These are phyloP conservation scores for Beauveria caledonica DNA, from an alignment of 2,329 filamentous ascomycete species.

Conservation along the genomic window DNA sequence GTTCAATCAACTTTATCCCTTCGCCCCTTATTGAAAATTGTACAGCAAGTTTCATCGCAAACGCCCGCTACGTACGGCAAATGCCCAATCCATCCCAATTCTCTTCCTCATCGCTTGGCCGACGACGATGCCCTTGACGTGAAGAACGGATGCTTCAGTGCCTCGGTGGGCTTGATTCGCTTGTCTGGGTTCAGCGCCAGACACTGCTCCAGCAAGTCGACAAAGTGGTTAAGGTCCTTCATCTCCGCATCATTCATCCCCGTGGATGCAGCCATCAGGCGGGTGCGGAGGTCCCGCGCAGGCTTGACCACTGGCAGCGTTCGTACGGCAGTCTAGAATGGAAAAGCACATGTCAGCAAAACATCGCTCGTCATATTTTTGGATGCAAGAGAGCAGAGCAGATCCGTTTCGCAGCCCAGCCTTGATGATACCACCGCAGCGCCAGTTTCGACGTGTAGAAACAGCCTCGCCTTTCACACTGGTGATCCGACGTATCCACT, in stretches of 20 bases:
- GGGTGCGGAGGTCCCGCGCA: conserved; percentile 71
- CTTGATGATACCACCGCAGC: background rate
- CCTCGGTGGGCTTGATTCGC: conserved; percentile 77
- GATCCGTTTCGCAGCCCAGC: background rate
- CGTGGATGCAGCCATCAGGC: conserved; percentile 65
- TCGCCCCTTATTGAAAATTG: background rate
- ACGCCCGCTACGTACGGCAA: background rate
- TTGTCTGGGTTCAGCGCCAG: conserved; percentile 87
- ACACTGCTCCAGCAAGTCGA: conserved; percentile 82
- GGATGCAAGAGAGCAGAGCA: background rate
- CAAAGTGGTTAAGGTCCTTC: conserved; percentile 73
- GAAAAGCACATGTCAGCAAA: conserved; percentile 12
- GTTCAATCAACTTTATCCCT: background rate
- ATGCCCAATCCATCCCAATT: background rate
- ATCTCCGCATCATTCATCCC: conserved; percentile 66
- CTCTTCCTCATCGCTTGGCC: conserved; percentile 15
- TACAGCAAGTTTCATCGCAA: background rate
- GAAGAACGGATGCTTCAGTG: conserved; percentile 85
- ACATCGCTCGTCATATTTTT: background rate
- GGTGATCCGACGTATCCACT: background rate
- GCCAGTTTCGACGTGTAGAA: background rate
- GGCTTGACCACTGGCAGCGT: conserved; percentile 65
- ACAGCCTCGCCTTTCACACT: background rate
- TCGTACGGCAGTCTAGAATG: conserved; percentile 53
- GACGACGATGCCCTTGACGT: conserved; percentile 24